Conservation (phyloP, 148 eudicot genomes). For the Rheum nobile region DNA sequence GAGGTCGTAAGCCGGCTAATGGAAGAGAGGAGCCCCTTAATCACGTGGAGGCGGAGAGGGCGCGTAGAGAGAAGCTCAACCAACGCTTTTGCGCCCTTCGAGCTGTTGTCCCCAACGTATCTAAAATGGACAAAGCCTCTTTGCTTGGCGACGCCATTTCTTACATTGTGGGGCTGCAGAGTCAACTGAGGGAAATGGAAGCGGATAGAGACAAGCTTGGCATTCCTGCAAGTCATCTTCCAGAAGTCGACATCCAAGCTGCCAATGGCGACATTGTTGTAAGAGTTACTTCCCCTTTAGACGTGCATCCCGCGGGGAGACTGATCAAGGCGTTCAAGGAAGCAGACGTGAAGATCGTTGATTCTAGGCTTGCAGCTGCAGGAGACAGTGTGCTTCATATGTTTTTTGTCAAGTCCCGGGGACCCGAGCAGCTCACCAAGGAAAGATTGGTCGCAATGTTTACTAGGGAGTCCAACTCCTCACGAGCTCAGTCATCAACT, state of each 20-base stretch:
- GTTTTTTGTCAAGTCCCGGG: conserved; percentile 39
- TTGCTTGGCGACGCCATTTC: conserved; percentile 42
- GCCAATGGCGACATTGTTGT: conserved; percentile 26
- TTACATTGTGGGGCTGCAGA: conserved; percentile 45
- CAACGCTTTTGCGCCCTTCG: conserved; percentile 36
- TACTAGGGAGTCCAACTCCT: conserved; percentile 17
- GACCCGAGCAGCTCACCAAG: conserved; percentile 43
- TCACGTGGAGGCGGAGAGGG: conserved; percentile 51
- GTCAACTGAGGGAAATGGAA: conserved; percentile 45
- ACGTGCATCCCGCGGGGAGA: conserved; percentile 39
- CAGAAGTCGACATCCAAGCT: conserved; percentile 28
- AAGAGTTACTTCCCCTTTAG: conserved; percentile 36
- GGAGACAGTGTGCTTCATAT: conserved; percentile 42
- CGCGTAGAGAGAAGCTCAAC: conserved; percentile 46
- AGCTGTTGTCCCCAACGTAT: conserved; percentile 46
- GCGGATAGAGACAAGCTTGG: conserved; percentile 21
- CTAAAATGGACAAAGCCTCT: conserved; percentile 62
- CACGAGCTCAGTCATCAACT: conserved; percentile 11
- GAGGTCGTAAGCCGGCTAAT: conserved; percentile 59
- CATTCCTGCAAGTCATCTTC: not conserved
- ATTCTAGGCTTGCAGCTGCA: conserved; percentile 32
- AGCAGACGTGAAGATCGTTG: conserved; percentile 22
- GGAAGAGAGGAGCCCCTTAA: conserved; percentile 56
- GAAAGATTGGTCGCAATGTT: conserved; percentile 41
- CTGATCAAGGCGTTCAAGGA: conserved; percentile 37